These are phyloP conservation scores for Sechiopsis laciniata DNA, from an alignment of 306 rosid species.

Conservation along the genomic window DNA sequence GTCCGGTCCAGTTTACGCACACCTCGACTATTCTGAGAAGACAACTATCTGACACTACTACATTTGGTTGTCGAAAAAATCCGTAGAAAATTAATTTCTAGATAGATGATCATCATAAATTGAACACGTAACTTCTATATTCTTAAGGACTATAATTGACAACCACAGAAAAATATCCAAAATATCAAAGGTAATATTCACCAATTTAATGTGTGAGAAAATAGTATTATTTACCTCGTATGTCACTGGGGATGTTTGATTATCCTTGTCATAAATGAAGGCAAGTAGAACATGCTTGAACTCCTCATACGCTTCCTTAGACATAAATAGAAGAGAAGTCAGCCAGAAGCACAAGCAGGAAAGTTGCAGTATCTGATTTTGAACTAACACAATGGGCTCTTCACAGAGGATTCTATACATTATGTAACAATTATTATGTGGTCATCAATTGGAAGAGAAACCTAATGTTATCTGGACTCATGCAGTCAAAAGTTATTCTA, in stretches of 20 bases:
- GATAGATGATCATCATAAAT: too few relatives aligned
- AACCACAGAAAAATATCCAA: not conserved
- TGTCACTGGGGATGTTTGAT: slow-evolving; percentile 75
- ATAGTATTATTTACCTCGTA: slow-evolving; percentile 51
- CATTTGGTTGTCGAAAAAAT: too few relatives aligned
- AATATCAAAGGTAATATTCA: slow-evolving; percentile 5
- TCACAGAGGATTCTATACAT: not conserved
- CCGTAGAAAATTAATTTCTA: too few relatives aligned
- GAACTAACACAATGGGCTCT: slow-evolving; percentile 6
- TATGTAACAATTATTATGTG: not conserved
- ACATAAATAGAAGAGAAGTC: slow-evolving; percentile 33
- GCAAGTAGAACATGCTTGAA: slow-evolving; percentile 96
- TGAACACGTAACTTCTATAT: too few relatives aligned
- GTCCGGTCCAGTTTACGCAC: too few relatives aligned
- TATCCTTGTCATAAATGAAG: slow-evolving; percentile 82
- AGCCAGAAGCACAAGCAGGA: slow-evolving; percentile 28
- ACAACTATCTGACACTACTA: too few relatives aligned
- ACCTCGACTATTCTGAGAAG: too few relatives aligned
- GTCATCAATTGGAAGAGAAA: not conserved
- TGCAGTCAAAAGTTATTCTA: slow-evolving; percentile 11
- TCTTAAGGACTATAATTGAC: not conserved
- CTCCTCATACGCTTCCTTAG: slow-evolving; percentile 99
- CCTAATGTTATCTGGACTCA: slow-evolving; percentile 3
- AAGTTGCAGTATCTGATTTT: slow-evolving; percentile 4
- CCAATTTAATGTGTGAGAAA: not conserved